A percentile compares a stretch with the other conserved stretches of the same genome.
Conservation (phyloP, 805 yeast species). For the Myxozyma melibiosi region DNA sequence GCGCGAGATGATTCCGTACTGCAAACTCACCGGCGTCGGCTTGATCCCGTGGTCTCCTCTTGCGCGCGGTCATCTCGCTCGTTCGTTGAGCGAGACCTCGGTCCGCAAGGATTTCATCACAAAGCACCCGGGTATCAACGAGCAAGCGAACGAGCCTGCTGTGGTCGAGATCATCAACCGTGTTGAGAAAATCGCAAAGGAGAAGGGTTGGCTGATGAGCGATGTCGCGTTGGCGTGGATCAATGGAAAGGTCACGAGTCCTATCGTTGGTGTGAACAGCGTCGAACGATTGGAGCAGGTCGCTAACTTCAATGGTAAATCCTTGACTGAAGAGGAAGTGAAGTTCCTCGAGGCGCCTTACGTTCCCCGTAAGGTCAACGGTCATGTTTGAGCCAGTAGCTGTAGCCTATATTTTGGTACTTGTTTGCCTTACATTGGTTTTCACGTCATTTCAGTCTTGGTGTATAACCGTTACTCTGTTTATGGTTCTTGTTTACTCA, state of each 20-base stretch:
- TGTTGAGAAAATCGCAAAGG: slow-evolving; percentile 54
- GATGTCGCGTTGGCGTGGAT: slow-evolving; percentile 58
- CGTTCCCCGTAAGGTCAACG: slow-evolving; percentile 30
- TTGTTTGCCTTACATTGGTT: too few relatives aligned
- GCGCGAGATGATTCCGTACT: slow-evolving; percentile 60
- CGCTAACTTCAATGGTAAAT: slow-evolving; percentile 46
- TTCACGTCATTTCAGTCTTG: too few relatives aligned
- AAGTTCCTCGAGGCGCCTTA: slow-evolving; percentile 42
- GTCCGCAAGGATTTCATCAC: slow-evolving; percentile 21
- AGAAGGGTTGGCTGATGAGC: slow-evolving; percentile 55
- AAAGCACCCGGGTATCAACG: slow-evolving; percentile 15
- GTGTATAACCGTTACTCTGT: too few relatives aligned
- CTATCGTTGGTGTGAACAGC: slow-evolving; percentile 58
- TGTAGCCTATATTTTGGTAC: neutral
- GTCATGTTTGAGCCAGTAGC: slow-evolving; percentile 12
- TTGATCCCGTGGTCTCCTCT: slow-evolving; percentile 64
- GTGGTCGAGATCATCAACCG: slow-evolving; percentile 47
- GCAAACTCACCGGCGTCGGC: slow-evolving; percentile 56
- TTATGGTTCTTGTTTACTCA: too few relatives aligned
- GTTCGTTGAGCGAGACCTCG: slow-evolving; percentile 45
- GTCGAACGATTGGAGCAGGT: slow-evolving; percentile 58
- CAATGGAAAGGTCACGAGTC: slow-evolving; percentile 52
- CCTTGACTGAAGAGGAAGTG: slow-evolving; percentile 45
- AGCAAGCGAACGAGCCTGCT: slow-evolving; percentile 25
- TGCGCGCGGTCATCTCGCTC: slow-evolving; percentile 57